Conservation (phyloP, 2,329 filamentous ascomycete species). For the Talaromyces sp. region DNA sequence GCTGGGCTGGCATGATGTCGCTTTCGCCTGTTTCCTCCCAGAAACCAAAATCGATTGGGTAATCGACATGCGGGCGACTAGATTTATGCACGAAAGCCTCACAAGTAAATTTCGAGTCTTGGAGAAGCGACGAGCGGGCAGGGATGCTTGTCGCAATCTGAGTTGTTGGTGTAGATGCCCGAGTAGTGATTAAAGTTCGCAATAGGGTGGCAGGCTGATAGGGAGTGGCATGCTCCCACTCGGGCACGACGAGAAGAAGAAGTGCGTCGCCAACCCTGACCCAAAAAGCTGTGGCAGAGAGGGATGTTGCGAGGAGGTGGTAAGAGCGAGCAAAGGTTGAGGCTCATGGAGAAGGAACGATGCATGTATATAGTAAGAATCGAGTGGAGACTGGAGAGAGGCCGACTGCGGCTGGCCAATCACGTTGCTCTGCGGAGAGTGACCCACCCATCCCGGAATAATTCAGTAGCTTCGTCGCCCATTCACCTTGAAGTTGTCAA, state of each 20-base stretch:
- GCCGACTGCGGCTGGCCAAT: neutral
- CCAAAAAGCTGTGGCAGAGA: neutral
- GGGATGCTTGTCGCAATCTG: neutral
- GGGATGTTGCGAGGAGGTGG: neutral
- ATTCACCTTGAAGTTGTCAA: neutral
- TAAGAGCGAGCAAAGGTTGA: neutral
- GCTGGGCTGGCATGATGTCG: slow-evolving; percentile 68
- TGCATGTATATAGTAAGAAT: neutral
- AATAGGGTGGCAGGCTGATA: too few relatives aligned
- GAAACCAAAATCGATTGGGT: neutral
- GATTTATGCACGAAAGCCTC: neutral
- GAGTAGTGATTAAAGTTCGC: neutral
- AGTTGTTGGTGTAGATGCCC: neutral
- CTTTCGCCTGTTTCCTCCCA: neutral
- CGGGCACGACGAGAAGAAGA: neutral
- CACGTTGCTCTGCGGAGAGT: neutral
- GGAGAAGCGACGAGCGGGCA: neutral
- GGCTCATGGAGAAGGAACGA: neutral
- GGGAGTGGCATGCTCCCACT: too few relatives aligned
- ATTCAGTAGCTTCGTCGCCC: neutral
- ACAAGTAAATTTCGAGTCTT: neutral
- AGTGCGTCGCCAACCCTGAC: neutral
- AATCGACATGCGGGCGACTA: neutral
- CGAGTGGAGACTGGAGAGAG: neutral
- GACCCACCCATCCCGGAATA: neutral